A percentile compares a stretch with the other conserved stretches of the same genome.
These are phyloP conservation scores for Fagopyrum tataricum DNA, from an alignment of 148 eudicot species.

Conservation along the genomic window DNA sequence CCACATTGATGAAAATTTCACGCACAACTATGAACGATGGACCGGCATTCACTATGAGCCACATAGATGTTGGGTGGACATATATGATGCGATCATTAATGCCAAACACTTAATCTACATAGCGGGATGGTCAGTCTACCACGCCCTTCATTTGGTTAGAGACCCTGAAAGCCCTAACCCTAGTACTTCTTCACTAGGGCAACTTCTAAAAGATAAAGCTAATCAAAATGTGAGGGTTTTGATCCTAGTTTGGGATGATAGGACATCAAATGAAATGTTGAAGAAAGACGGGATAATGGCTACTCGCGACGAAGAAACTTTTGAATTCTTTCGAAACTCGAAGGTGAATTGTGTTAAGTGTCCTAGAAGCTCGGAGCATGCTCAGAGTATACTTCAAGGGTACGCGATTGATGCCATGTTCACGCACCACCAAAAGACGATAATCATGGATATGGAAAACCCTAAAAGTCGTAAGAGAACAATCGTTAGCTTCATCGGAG, in stretches of 20 bases:
- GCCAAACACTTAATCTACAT: slow-evolving; percentile 65
- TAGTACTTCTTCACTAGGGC: slow-evolving; percentile 40
- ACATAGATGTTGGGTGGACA: slow-evolving; percentile 62
- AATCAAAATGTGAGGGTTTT: slow-evolving; percentile 50
- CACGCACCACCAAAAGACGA: slow-evolving; percentile 82
- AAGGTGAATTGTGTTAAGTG: slow-evolving; percentile 54
- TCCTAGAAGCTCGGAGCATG: slow-evolving; percentile 48
- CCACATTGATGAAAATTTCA: slow-evolving; percentile 36
- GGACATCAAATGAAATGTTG: slow-evolving; percentile 47
- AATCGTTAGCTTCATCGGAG: slow-evolving; percentile 65
- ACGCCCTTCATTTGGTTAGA: slow-evolving; percentile 46
- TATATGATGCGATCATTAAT: slow-evolving; percentile 52
- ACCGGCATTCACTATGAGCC: slow-evolving; percentile 32
- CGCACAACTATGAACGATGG: slow-evolving; percentile 21
- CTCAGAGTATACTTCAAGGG: slow-evolving; percentile 49
- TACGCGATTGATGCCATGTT: slow-evolving; percentile 46
- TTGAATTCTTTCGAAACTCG: slow-evolving; percentile 42
- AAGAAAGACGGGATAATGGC: slow-evolving; percentile 67
- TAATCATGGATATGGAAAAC: slow-evolving; percentile 44
- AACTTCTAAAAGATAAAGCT: slow-evolving; percentile 53
- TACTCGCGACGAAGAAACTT: slow-evolving; percentile 72
- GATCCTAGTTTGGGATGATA: slow-evolving; percentile 81
- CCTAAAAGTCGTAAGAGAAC: slow-evolving; percentile 26
- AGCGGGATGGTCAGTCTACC: slow-evolving; percentile 75
- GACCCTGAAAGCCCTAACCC: slow-evolving; percentile 31